Evolutionary conservation across 139 green algal species (phyloP).

Genomic region (Chlamydomonas asymmetrica): DNA sequence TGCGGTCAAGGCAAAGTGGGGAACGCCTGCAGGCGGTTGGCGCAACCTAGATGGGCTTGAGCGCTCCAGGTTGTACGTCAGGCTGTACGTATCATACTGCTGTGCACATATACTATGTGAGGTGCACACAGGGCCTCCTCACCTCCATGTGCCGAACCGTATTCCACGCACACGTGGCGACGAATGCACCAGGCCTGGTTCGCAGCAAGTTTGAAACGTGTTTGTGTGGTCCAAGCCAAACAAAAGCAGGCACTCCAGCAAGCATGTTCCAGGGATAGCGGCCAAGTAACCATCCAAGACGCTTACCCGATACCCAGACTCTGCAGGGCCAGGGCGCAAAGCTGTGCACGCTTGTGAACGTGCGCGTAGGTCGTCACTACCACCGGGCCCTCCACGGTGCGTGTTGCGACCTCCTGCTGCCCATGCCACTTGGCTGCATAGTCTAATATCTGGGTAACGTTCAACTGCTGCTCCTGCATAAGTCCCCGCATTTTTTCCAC

Average conservation of each 20-base stretch:
- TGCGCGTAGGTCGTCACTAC: conserved; percentile 59
- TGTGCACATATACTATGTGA: neutral
- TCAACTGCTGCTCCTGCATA: conserved; percentile 48
- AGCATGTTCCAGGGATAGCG: neutral
- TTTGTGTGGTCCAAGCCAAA: neutral
- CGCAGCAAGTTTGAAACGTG: neutral
- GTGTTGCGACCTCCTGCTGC: conserved; percentile 57
- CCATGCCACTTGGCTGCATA: conserved; percentile 59
- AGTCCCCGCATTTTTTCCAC: conserved; percentile 42
- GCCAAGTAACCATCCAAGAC: neutral
- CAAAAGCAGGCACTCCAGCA: neutral
- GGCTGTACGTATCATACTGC: neutral
- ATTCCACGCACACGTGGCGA: conserved; percentile 85
- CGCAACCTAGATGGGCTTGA: neutral
- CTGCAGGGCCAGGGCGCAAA: conserved; percentile 63
- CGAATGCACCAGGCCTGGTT: conserved; percentile 52
- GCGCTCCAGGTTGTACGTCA: neutral
- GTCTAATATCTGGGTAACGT: conserved; percentile 52
- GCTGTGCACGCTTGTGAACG: conserved; percentile 38
- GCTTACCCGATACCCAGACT: conserved; percentile 61
- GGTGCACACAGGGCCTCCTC: conserved; percentile 39
- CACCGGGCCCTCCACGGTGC: conserved; percentile 38
- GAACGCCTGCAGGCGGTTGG: too few species aligned
- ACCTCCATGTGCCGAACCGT: conserved; percentile 68
- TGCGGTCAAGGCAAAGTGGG: too few species aligned